Conservation (phyloP, 345 rosid genomes). For the Populus euphratica region DNA sequence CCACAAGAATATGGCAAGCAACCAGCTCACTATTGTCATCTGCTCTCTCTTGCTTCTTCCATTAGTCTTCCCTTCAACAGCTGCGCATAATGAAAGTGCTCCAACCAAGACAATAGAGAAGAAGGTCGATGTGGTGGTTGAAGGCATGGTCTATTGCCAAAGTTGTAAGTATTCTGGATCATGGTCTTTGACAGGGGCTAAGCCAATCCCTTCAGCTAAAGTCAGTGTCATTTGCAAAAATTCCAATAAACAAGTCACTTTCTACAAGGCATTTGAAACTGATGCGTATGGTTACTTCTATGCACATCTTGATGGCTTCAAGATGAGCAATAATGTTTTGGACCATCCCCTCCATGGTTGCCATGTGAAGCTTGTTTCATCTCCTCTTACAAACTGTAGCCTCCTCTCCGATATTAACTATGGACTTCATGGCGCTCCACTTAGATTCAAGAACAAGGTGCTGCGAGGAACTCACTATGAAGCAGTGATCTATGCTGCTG, state of each 20-base stretch:
- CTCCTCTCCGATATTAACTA: conserved; percentile 65
- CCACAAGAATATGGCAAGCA: conserved; percentile 39
- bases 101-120: conserved; percentile 24
- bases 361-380: conserved; percentile 67
- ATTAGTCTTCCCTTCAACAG: conserved; percentile 15
- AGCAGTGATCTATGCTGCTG: conserved; percentile 68
- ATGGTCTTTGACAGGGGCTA: conserved; percentile 67
- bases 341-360: conserved; percentile 89
- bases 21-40: conserved; percentile 19
- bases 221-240: conserved; percentile 75
- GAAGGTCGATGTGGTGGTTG: conserved; percentile 52
- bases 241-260: conserved; percentile 44
- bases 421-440: conserved; percentile 60
- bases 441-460: conserved; percentile 55
- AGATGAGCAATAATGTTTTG: conserved; percentile 38
- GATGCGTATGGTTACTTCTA: conserved; percentile 62
- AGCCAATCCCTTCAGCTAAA: conserved; percentile 63
- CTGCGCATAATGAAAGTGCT: conserved; percentile 24
- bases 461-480: conserved; percentile 37
- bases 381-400: conserved; percentile 60
- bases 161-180: conserved; percentile 57
- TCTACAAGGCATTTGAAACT: conserved; percentile 61
- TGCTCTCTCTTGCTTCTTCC: conserved; percentile 31
- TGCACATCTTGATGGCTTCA: conserved; percentile 58
- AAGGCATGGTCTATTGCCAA: conserved; percentile 88